Conservation (phyloP, 352 stramenopile genomes). For the Phytopythium kandeliae region DNA sequence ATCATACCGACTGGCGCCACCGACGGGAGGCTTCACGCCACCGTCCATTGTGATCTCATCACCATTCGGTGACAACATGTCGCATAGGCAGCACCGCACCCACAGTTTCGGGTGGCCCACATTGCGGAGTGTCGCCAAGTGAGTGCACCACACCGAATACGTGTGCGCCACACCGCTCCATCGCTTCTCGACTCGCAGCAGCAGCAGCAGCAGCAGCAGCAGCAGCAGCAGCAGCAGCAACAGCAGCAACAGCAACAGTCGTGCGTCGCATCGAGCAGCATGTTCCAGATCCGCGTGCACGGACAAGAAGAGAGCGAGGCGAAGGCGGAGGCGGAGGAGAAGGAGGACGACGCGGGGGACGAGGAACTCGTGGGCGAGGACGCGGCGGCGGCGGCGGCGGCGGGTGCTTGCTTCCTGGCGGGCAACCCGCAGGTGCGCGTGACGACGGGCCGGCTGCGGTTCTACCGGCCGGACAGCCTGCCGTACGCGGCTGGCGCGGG, state of each 20-base stretch:
- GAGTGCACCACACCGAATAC: too few species aligned
- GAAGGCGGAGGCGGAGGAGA: constrained; percentile 14
- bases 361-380: constrained; percentile 9
- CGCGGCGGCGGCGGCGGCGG: constrained; percentile 7
- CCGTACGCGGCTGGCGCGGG: constrained; percentile 29
- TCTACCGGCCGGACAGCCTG: constrained; percentile 64
- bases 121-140: too few species aligned
- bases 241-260: background rate
- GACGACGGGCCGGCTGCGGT: constrained; percentile 71
- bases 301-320: constrained; percentile 10
- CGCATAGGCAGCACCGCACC: too few species aligned
- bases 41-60: too few species aligned
- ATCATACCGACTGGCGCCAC: too few species aligned
- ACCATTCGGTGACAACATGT: too few species aligned
- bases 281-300: constrained; percentile 87
- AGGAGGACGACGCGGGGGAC: constrained; percentile 37
- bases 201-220: too few species aligned
- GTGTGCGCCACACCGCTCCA: too few species aligned
- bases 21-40: too few species aligned
- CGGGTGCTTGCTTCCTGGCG: constrained; percentile 52
- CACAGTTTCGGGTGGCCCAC: too few species aligned
- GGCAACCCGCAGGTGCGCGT: constrained; percentile 78
- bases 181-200: too few species aligned
- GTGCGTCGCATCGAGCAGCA: constrained; percentile 8
- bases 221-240: too few species aligned